Conservation (phyloP, 257 asterid genomes). For the Parsonsia alboflavescens region DNA sequence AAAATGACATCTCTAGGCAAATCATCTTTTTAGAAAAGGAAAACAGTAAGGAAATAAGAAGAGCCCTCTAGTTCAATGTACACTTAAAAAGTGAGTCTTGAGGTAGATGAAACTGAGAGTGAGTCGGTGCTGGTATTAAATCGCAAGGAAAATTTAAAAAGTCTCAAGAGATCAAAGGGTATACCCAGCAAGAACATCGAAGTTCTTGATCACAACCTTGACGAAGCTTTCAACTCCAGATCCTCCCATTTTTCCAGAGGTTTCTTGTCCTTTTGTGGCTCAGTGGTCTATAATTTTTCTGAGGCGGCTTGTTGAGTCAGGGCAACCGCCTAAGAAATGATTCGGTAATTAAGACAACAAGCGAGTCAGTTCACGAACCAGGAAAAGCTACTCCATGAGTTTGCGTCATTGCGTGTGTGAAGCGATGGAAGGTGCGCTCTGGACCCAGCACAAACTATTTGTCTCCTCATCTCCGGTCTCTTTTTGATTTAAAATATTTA, state of each 20-base stretch:
- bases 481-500: too few relatives aligned
- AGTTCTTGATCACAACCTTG: constrained; percentile 48
- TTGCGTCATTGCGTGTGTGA: not conserved
- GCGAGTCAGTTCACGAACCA: not conserved
- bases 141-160: not conserved
- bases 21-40: not conserved
- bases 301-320: not conserved
- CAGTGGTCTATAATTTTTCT: not conserved
- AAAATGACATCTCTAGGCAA: not conserved
- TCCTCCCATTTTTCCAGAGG: constrained; percentile 50
- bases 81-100: not conserved
- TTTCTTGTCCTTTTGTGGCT: not conserved
- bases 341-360: not conserved
- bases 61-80: constrained; percentile 6
- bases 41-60: not conserved
- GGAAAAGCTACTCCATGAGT: not conserved
- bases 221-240: constrained; percentile 67
- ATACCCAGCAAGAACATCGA: constrained; percentile 84
- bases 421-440: not conserved
- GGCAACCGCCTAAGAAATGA: not conserved
- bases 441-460: too few relatives aligned
- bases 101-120: not conserved
- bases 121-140: not conserved
- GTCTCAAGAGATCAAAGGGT: not conserved
- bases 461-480: not conserved